These are phyloP conservation scores for Chalciporus sp. DNA, from an alignment of 1,284 basidiomycete species.

Conservation along the genomic window DNA sequence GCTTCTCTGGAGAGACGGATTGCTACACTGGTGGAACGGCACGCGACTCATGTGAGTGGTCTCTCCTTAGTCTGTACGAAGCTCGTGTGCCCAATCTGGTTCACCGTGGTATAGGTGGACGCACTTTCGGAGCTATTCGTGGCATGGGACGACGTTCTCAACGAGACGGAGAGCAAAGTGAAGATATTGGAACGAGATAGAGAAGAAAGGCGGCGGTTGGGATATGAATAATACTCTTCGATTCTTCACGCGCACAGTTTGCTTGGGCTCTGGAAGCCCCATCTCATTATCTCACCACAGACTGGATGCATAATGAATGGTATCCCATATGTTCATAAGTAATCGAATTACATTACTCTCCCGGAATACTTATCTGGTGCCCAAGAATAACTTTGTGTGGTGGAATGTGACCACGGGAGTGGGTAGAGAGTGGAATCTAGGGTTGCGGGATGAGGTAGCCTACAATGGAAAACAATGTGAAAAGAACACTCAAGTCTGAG, in stretches of 20 bases:
- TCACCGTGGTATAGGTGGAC: constrained; percentile 55
- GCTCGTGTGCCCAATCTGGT: background rate
- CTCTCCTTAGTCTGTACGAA: background rate
- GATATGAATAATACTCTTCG: constrained; percentile 40
- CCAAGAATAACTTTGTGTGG: constrained; percentile 11
- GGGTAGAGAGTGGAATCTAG: constrained; percentile 12
- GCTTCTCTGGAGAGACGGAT: constrained; percentile 65
- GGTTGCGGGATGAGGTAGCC: constrained; percentile 20
- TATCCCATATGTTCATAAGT: constrained; percentile 25
- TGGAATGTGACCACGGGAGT: constrained; percentile 8
- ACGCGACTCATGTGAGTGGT: constrained; percentile 64
- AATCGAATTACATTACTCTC: constrained; percentile 18
- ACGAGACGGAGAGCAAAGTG: constrained; percentile 60
- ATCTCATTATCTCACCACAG: background rate
- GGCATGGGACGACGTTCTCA: constrained; percentile 74
- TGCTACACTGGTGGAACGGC: constrained; percentile 60
- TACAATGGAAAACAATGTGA: constrained; percentile 21
- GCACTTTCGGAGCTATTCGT: constrained; percentile 79
- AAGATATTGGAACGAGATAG: constrained; percentile 58
- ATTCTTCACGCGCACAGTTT: background rate
- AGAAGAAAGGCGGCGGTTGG: constrained; percentile 57
- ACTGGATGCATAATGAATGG: constrained; percentile 8
- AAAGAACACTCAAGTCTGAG: constrained; percentile 14
- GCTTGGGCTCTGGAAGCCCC: background rate
- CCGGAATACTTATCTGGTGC: constrained; percentile 2